Evolutionary conservation across 2,329 filamentous ascomycete genomes (phyloP).

Genomic region (Colletotrichum tamarilloi): DNA sequence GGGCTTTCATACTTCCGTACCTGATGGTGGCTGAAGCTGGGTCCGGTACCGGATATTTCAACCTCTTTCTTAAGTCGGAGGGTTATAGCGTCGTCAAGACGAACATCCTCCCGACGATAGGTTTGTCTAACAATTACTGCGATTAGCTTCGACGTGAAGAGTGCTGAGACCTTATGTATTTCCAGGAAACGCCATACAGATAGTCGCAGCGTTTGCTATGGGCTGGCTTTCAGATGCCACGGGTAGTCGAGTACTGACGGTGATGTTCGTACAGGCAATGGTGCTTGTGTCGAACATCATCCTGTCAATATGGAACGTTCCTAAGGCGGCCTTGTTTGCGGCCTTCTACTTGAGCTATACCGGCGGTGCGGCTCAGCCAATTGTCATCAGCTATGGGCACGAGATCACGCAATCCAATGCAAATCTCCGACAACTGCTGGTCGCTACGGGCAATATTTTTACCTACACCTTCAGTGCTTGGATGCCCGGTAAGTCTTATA

Average conservation of each 20-base stretch:
- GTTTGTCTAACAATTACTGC: not conserved
- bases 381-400: slow-evolving; percentile 19
- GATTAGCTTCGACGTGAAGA: not conserved
- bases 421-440: not conserved
- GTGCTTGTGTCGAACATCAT: not conserved
- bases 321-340: not conserved
- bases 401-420: slow-evolving; percentile 19
- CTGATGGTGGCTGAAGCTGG: not conserved
- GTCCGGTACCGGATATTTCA: not conserved
- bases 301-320: not conserved
- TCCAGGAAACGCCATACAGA: not conserved
- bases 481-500: not conserved
- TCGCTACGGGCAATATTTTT: not conserved
- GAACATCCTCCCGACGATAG: not conserved
- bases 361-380: slow-evolving; percentile 5
- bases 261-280: not conserved
- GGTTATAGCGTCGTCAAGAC: not conserved
- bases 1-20: not conserved
- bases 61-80: not conserved
- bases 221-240: not conserved
- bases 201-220: not conserved
- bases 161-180: not conserved
- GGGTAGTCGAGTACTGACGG: not conserved
- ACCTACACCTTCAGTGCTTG: not conserved
- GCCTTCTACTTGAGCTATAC: slow-evolving; percentile 18